Evolutionary conservation across 257 asterid species (phyloP), one percentile per base, ranked within the genome.

Genomic region (Striga asiatica): DNA sequence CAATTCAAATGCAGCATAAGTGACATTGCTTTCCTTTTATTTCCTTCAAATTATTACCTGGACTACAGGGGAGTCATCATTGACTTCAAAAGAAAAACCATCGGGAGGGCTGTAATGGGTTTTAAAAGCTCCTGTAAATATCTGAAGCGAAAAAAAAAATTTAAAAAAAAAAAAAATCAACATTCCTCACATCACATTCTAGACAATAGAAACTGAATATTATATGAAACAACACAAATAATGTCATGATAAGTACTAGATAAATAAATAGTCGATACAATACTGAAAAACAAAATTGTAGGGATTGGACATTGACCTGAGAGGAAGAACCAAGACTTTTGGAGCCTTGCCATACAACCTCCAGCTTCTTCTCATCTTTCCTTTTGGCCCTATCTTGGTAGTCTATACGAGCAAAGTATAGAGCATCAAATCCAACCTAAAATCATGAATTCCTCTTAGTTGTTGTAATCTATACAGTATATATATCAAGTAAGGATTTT

Each of bases 391-490:
- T 74, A 68, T 92, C 99, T 85, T 88, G 99, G 74, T 88, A 92
- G 70, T 92, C 99, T 61, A 92, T 92, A 48, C 99, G 94, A 56
- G 69, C 97, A 78, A 88, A 92, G 81, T 64, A 92, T 50, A 92
- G 77, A 63, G 97, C 83, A 74, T 92, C 95, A 64, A 92, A 92
- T 60, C 99, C 99, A 70, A 88, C 93, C 99, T 92, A 74, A 74
- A 50, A 43, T 43, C 13, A 46, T n/a, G 18, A 31, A 43, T 14
- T 54, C 31, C 19, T 19, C 41, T 37, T 16, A 65, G 27, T 35
- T 6, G 50, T 58, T 14, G 5, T 43, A 54, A 60, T 27, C 37
- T 51, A 61, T 38, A 27, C 12, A 29, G 6, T 10, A 46, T 11
- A 46, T 20, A 43, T 20, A 7, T 19, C 22, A 18, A 2, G 50